phyloP scores from a whole-genome alignment of 768 basidiomycete genomes.

The Ramaria sp. region DNA sequence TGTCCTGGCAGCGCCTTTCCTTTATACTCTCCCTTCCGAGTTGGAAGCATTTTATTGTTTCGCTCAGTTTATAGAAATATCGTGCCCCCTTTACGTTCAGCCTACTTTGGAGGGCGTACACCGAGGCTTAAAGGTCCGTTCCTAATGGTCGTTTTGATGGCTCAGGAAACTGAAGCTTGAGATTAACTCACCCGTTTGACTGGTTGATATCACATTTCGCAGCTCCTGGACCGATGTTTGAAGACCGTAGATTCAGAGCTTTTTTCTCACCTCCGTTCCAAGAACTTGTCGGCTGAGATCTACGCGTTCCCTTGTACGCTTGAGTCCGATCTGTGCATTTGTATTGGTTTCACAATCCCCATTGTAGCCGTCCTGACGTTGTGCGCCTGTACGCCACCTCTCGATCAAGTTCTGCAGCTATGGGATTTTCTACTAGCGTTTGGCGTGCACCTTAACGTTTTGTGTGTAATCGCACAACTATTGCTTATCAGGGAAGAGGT shows the following conservation, averaged over 20 bases:
- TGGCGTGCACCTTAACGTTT: constrained; percentile 90
- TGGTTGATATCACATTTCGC: not conserved
- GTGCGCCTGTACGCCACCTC: constrained; percentile 93
- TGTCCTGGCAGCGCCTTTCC: constrained; percentile 93
- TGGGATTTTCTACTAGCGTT: constrained; percentile 99
- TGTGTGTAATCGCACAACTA: constrained; percentile 95
- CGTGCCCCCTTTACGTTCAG: constrained; percentile 93
- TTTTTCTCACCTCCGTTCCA: constrained; percentile 69
- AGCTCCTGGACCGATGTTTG: constrained; percentile 90
- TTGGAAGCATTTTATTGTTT: constrained; percentile 98
- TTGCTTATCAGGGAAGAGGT: constrained; percentile 83
- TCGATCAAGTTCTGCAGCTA: constrained; percentile 86
- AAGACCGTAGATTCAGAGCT: constrained; percentile 86
- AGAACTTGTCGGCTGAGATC: constrained; percentile 89
- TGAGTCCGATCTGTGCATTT: not conserved
- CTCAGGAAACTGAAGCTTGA: not conserved
- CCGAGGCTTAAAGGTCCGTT: constrained; percentile 74
- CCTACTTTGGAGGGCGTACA: constrained; percentile 96
- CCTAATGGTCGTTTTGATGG: not conserved
- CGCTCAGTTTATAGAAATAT: constrained; percentile 88
- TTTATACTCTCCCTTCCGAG: constrained; percentile 96
- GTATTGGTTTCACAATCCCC: constrained; percentile 1
- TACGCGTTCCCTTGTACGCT: constrained; percentile 93
- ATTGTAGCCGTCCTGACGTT: constrained; percentile 77
- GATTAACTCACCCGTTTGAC: not conserved